Conservation (phyloP, 1,284 basidiomycete genomes). For the Chalciporus sp. region DNA sequence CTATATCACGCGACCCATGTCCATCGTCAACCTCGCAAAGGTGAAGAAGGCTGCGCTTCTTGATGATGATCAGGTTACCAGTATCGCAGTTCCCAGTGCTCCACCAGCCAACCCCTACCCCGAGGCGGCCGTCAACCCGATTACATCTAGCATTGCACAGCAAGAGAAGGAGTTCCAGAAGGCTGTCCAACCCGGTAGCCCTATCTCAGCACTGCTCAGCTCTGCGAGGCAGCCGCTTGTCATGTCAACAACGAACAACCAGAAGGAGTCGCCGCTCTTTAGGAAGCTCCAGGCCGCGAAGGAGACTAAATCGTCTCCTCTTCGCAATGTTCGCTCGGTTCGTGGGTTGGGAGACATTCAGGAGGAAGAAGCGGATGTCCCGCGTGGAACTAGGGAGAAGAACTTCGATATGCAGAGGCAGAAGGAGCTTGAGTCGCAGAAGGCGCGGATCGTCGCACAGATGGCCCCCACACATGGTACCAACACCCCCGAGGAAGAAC, state of each 20-base stretch:
- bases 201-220: slow-evolving; percentile 89
- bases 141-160: slow-evolving; percentile 69
- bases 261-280: slow-evolving; percentile 57
- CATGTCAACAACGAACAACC: slow-evolving; percentile 53
- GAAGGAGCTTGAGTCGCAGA: slow-evolving; percentile 83
- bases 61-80: slow-evolving; percentile 57
- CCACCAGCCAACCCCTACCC: slow-evolving; percentile 19
- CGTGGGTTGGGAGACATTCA: slow-evolving; percentile 50
- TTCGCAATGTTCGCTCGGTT: slow-evolving; percentile 36
- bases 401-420: slow-evolving; percentile 55
- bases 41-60: slow-evolving; percentile 62
- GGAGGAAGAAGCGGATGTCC: slow-evolving; percentile 46
- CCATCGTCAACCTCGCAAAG: slow-evolving; percentile 70
- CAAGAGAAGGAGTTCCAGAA: slow-evolving; percentile 96
- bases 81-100: slow-evolving; percentile 42
- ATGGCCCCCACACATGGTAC: slow-evolving; percentile 68
- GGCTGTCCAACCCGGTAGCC: slow-evolving; percentile 93
- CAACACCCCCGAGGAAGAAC: slow-evolving; percentile 40
- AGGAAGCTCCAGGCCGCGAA: slow-evolving; percentile 55
- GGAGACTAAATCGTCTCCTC: slow-evolving; percentile 40
- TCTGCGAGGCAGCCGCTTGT: slow-evolving; percentile 89
- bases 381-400: slow-evolving; percentile 41
- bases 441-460: slow-evolving; percentile 87
- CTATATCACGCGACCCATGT: slow-evolving; percentile 62
- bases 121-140: slow-evolving; percentile 39